phyloP scores from a whole-genome alignment of 2,329 filamentous ascomycete species.

The Hymenoscyphus repandus region DNA sequence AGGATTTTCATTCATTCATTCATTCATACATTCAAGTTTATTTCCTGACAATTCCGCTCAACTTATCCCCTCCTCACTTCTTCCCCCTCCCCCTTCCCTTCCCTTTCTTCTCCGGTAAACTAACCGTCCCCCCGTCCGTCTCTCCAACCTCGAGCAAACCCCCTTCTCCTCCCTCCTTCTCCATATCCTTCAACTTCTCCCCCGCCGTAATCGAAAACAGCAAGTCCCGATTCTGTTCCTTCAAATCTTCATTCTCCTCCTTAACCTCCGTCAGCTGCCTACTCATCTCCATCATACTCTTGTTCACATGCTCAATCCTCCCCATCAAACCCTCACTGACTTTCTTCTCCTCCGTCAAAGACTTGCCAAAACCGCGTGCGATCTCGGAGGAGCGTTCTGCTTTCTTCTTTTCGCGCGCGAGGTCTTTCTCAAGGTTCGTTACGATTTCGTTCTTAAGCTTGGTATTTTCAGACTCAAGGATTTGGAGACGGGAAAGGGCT shows the following conservation, averaged over 20 bases:
- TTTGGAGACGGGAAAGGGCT: slow-evolving; percentile 44
- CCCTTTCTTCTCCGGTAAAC: slow-evolving; percentile 42
- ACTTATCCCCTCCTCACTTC: slow-evolving; percentile 2
- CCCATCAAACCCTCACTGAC: slow-evolving; percentile 76
- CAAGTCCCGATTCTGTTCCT: slow-evolving; percentile 82
- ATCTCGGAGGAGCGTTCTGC: slow-evolving; percentile 69
- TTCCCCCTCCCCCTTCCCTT: slow-evolving; percentile 26
- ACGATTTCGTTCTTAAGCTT: slow-evolving; percentile 48
- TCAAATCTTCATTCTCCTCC: slow-evolving; percentile 64
- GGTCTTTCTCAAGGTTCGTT: slow-evolving; percentile 65
- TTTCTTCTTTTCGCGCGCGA: slow-evolving; percentile 61
- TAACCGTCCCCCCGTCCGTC: slow-evolving; percentile 66
- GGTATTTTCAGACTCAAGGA: slow-evolving; percentile 49
- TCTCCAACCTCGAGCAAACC: slow-evolving; percentile 57
- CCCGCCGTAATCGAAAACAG: slow-evolving; percentile 80
- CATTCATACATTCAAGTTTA: too few species aligned
- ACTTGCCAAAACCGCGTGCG: slow-evolving; percentile 68
- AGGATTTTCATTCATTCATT: too few species aligned
- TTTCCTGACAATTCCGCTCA: too few species aligned
- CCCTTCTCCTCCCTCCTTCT: slow-evolving; percentile 61
- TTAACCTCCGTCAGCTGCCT: slow-evolving; percentile 53
- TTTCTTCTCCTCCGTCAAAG: slow-evolving; percentile 80
- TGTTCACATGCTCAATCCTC: slow-evolving; percentile 70
- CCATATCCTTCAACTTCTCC: slow-evolving; percentile 80
- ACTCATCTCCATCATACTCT: slow-evolving; percentile 53